A percentile compares a stretch with the other conserved stretches of the same genome.
These are phyloP conservation scores for Cyamopsis tetragonoloba DNA, from an alignment of 306 rosid genomes.

Conservation along the genomic window DNA sequence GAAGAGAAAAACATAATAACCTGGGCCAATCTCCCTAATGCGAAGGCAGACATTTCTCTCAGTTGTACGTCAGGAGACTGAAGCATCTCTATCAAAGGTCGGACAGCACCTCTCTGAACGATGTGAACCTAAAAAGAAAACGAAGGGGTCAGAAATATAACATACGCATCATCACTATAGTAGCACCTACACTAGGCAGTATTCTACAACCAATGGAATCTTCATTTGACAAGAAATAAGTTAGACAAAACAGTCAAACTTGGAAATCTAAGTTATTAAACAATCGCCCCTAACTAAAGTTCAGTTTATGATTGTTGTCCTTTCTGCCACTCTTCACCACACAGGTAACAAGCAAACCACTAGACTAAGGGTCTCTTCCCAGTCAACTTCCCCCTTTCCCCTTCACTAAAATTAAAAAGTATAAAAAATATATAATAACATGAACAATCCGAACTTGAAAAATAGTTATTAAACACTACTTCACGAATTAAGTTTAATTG, in stretches of 20 bases:
- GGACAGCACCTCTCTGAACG: slow-evolving; percentile 98
- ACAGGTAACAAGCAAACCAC: slow-evolving; percentile 5
- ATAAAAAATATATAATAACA: slow-evolving; percentile 3
- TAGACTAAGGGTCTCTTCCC: neutral
- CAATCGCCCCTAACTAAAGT: slow-evolving; percentile 3
- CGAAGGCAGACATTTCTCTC: slow-evolving; percentile 98
- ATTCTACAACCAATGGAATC: slow-evolving; percentile 14
- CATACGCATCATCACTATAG: slow-evolving; percentile 10
- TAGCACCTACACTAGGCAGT: neutral
- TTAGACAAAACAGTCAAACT: neutral
- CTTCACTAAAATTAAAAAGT: slow-evolving; percentile 3
- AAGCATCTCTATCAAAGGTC: slow-evolving; percentile 96
- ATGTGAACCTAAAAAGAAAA: slow-evolving; percentile 73
- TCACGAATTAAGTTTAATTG: neutral
- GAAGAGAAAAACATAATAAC: slow-evolving; percentile 30
- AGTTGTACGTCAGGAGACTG: slow-evolving; percentile 91
- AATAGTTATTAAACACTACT: neutral
- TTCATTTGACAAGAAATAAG: slow-evolving; percentile 1
- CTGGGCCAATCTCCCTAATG: slow-evolving; percentile 98
- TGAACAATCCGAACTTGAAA: slow-evolving; percentile 1
- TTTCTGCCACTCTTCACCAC: slow-evolving; percentile 5
- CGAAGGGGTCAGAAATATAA: neutral
- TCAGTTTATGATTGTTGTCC: neutral
- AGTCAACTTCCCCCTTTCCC: neutral
- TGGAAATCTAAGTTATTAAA: neutral